Base-by-base conservation (phyloP, 306 rosid genomes). In the Trichosanthes truncata region DNA sequence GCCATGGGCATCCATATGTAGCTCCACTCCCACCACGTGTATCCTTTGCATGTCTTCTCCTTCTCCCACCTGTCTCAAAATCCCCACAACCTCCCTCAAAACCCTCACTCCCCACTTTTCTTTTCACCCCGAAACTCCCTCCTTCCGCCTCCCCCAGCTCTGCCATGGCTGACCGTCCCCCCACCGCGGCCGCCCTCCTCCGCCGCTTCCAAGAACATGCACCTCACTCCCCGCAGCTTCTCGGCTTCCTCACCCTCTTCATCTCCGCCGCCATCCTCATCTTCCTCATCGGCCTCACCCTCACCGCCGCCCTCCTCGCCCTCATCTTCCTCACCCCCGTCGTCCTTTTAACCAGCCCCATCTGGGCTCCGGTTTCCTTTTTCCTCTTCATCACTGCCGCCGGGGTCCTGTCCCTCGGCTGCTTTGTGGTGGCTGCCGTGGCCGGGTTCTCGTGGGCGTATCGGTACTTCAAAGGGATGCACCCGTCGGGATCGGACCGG, bases 401-500 rank as follows among this genome's bases (percentile, higher is more conserved):
- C 0, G 92, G 71, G 0, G 79, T 92, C 79, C 21, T 92, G n/a
- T 81, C 84, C 31, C 6, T 86, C 8, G 86, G 85, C 66, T 97
- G 89, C 1, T 83, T 89, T 62, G 87, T 72, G 0, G 48, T 83
- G 0, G 83, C 85, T 0, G 36, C 62, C 0, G 91, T 82, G 4
- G 91, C 86, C 0, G 85, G 78, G 2, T 6, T 81, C 7, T 89
- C 95, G 0, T 95, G 98, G 98, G 82, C 75, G 49, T 90, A 91
- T 80, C 88, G 87, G 40, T 95, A 95, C 86, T 83, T 83, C 45
- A 73, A 81, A 43, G 98, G 98, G 0, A 79, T 91, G 74, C 86
- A 95, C 74, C 98, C 97, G 3, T 89, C 97, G 20, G 98, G 97
- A 43, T 87, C 97, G 46, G 93, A 90, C 63, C 84, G 87, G 53